Evolutionary conservation across 2,329 filamentous ascomycete genomes (phyloP), one percentile per base, ranked within the genome.

Genomic region (Ascochyta fabae): DNA sequence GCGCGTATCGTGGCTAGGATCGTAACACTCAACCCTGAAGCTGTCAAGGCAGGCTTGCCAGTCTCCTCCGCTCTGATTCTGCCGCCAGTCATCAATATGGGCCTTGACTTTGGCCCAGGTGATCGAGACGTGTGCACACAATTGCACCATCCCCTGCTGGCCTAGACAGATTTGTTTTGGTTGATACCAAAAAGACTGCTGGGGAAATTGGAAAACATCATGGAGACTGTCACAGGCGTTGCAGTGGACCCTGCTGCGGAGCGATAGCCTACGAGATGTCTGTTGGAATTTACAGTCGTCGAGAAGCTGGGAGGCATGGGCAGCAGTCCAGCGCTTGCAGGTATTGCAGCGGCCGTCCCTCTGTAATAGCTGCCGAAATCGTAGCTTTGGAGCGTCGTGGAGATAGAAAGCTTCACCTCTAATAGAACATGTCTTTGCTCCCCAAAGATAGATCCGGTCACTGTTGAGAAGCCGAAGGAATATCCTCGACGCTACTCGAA

Each of bases 1-100:
- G 54, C 61, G 52, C 43, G 33, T 60, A 33, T 65, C 60, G 45
- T 65, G 60, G 56, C 49, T 62, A 31, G 53, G n/a, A 60, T 65
- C 41, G 34, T 60, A 48, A 56, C 60, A 64, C 51, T 64, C 59
- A 31, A 64, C 58, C 13, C 48, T 61, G 53, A 64, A 65, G 42
- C 54, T 58, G 26, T 58, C 34, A 36, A 64, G 52, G 27, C 57
- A 65, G 36, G 43, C 39, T 54, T 59, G 45, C 56, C 56, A 64
- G 52, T 62, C 52, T 47, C 57, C 52, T 42, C 47, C 23, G 35
- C 48, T 31, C 31, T 57, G 56, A 36, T 60, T 35, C 58, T 57
- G 56, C 43, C 55, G 48, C 53, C 58, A 63, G 34, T 54, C 40
- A 31, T 63, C 58, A 29, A 63, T 57, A 48, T 63, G 53, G 43